Conservation (phyloP, 2,329 filamentous ascomycete genomes). For the Penicillium sp. region DNA sequence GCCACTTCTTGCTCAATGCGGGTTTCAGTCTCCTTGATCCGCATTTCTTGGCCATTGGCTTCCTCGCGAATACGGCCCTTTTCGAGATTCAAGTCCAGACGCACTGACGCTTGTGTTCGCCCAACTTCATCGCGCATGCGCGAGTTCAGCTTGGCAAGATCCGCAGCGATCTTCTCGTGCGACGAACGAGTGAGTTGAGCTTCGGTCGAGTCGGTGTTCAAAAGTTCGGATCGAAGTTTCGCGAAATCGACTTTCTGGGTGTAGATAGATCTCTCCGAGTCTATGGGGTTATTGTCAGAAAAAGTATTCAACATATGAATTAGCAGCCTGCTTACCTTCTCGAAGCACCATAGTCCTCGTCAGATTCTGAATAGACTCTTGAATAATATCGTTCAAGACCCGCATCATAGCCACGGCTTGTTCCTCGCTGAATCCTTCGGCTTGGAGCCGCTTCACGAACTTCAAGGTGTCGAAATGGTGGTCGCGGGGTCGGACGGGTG, state of each 20-base stretch:
- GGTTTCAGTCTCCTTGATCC: slow-evolving; percentile 98
- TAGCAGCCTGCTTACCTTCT: slow-evolving; percentile 58
- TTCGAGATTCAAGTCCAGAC: slow-evolving; percentile 90
- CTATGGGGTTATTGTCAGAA: slow-evolving; percentile 24
- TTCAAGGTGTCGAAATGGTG: slow-evolving; percentile 99
- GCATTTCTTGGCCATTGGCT: slow-evolving; percentile 92
- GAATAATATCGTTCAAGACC: slow-evolving; percentile 91
- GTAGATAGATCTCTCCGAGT: slow-evolving; percentile 56
- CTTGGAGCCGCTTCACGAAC: slow-evolving; percentile 85
- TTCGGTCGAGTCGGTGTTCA: slow-evolving; percentile 89
- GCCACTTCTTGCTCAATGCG: slow-evolving; percentile 98
- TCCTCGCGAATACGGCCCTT: slow-evolving; percentile 96
- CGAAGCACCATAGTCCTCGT: slow-evolving; percentile 97
- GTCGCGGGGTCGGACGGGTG: slow-evolving; percentile 62
- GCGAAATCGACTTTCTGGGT: slow-evolving; percentile 96
- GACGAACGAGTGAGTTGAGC: slow-evolving; percentile 81
- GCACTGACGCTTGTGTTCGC: slow-evolving; percentile 86
- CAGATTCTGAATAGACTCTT: slow-evolving; percentile 96
- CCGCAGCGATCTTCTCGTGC: slow-evolving; percentile 90
- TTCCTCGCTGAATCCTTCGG: slow-evolving; percentile 91
- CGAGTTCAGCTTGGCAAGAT: slow-evolving; percentile 89
- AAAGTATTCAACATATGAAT: neutral
- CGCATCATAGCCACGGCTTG: slow-evolving; percentile 99
- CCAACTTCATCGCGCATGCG: slow-evolving; percentile 90
- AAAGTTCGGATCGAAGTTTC: slow-evolving; percentile 89